Base-by-base conservation (phyloP, 2,329 filamentous ascomycete species). In the Plenodomus tracheiphilus region DNA sequence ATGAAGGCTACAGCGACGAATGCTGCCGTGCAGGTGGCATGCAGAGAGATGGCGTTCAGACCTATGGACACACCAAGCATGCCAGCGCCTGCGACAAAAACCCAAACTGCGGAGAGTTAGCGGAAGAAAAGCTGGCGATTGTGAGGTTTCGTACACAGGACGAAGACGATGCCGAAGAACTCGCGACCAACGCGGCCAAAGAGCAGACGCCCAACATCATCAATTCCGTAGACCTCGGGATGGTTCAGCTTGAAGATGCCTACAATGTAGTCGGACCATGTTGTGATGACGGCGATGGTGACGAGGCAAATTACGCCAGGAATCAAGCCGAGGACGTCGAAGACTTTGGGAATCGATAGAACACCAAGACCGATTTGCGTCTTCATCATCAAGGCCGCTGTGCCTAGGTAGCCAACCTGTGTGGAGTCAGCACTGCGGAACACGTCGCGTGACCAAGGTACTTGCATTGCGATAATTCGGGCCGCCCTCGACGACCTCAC, bases 31-130 rank as follows among this genome's bases (percentile, higher is more conserved):
- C 85, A 89, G 0, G 83, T 79, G 1, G 79, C 82, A 52, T 86
- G 79, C 2, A 86, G 39, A 76, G 76, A 65, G 84, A 89, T 53
- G 78, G 76, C 78, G 44, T 62, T 65, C 19, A 64, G 35, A 10
- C 47, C 57, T 19, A 56, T 65, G 0, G 61, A 53, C 8, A 64
- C 81, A 63, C 22, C 87, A 55, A 89, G 74, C 53, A 87, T 79
- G 70, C 90, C 87, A 17, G 85, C 87, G 32, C 82, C 85, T 68
- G 86, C 85, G 56, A 87, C 80, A 71, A 89, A 87, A n/a, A 64
- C 63, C 55, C 58, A 63, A 35, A 56, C 57, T 59, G 16, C 40
- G 41, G 4, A 16, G 42, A 0, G 41, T 49, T 25, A 39, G 39
- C 47, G 15, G 42, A 44, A 19, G 32, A 21, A 11, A 17, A 43